A percentile compares a stretch with the other conserved stretches of the same genome.
These are phyloP conservation scores for Vachellia pachyceras DNA, from an alignment of 306 rosid genomes.

Conservation along the genomic window DNA sequence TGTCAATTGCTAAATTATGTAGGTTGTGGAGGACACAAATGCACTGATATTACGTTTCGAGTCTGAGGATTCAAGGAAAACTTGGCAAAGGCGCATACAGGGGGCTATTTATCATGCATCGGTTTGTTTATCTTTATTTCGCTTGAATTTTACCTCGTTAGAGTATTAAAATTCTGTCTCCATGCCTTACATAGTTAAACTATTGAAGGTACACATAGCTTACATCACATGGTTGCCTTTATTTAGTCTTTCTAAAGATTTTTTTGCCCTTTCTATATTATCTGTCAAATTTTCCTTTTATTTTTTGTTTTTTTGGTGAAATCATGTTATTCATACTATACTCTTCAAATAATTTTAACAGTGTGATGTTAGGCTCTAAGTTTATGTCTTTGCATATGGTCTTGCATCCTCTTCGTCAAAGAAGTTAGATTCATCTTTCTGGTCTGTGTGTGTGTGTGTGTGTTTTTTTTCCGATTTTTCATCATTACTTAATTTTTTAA, in stretches of 20 bases:
- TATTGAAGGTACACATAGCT: background rate
- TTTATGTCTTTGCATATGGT: constrained; percentile 17
- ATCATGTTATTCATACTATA: constrained; percentile 11
- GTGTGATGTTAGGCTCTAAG: constrained; percentile 3
- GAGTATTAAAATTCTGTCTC: background rate
- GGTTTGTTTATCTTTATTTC: constrained; percentile 48
- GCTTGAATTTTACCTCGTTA: background rate
- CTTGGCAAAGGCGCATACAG: constrained; percentile 84
- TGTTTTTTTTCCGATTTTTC: background rate
- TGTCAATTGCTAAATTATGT: constrained; percentile 32
- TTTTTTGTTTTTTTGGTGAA: background rate
- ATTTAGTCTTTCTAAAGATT: background rate
- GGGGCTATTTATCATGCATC: constrained; percentile 94
- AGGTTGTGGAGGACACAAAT: constrained; percentile 92
- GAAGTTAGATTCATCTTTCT: background rate
- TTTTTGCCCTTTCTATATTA: background rate
- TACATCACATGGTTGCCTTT: background rate
- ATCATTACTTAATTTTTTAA: background rate
- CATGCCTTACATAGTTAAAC: background rate
- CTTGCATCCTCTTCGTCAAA: constrained; percentile 9
- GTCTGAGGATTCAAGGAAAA: constrained; percentile 74
- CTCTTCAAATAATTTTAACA: background rate
- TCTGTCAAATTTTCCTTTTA: background rate
- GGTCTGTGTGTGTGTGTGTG: background rate
- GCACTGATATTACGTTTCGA: constrained; percentile 80